Evolutionary conservation across 345 rosid species (phyloP), one percentile per base, ranked within the genome.

Genomic region (Eucalyptus sp.): DNA sequence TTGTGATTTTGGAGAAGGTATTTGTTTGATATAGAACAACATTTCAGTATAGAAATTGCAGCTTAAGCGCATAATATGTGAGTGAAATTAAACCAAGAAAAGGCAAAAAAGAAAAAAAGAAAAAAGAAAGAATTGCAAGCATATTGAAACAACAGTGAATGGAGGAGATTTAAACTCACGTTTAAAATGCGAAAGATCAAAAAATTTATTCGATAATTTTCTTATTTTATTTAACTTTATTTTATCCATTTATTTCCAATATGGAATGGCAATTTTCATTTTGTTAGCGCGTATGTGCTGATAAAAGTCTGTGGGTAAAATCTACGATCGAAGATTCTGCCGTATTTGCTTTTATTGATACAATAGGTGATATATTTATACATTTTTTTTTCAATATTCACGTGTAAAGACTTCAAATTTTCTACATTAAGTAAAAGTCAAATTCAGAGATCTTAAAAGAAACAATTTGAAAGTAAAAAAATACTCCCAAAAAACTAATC

Each of bases 71-170:
- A 3, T 62, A 3, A 7, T n/a, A 1, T 14, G 20, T 14, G 41
- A 15, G 20, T 15, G 22, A 66, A n/a, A 66, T 66, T 66, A n/a
- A 66, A 66, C 6, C 1, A n/a, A 2, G 79, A 66, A n/a, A 66
- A 15, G 11, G 37, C 9, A 1, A 17, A 7, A 51, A 17, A 43
- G 44, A 3, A 18, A 5, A 16, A 33, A 33, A 33, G 37, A 6
- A 15, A 10, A 6, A 7, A 16, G 0, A 6, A 7, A 1, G 0
- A 51, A 52, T 52, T 52, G 56, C 16, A 29, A 29, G 1, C 17
- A 3, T 29, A 62, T 62, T 27, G 31, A 29, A 29, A 62, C 16
- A 29, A 29, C 8, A 62, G 17, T 62, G 68, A 27, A 62, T 27
- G 68, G n/a, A 62, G 27, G 68, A 62, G 68, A 62, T 12, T 62